Evolutionary conservation across 139 green algal genomes (phyloP).

Genomic region (Auxenochlorella protothecoides): DNA sequence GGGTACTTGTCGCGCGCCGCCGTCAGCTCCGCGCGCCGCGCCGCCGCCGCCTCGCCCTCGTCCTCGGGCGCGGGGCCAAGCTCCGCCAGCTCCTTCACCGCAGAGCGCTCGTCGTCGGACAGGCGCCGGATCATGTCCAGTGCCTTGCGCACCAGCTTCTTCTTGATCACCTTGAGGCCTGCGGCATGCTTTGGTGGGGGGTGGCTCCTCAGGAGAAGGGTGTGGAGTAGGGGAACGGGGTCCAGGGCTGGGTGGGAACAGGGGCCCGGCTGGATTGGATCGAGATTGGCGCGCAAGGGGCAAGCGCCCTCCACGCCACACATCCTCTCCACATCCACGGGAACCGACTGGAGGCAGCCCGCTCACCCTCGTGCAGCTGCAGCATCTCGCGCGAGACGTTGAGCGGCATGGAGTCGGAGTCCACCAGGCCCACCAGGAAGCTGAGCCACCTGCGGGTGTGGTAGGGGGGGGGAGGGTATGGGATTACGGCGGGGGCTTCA

Average conservation of each 20-base stretch:
- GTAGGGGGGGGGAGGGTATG: background rate
- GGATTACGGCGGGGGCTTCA: background rate
- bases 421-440: constrained; percentile 86
- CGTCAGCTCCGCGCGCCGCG: background rate
- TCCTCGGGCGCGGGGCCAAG: constrained; percentile 16
- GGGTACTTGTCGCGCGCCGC: constrained; percentile 47
- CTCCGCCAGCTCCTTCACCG: constrained; percentile 7
- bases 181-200: background rate
- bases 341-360: background rate
- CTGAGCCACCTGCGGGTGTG: constrained; percentile 51
- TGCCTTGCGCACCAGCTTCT: constrained; percentile 90
- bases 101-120: constrained; percentile 46
- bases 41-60: constrained; percentile 17
- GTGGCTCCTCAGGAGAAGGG: background rate
- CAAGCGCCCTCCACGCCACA: too few species aligned
- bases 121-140: constrained; percentile 91
- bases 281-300: too few species aligned
- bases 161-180: constrained; percentile 95
- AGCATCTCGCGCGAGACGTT: constrained; percentile 90
- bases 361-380: constrained; percentile 60
- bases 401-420: constrained; percentile 93
- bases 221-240: too few species aligned
- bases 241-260: too few species aligned
- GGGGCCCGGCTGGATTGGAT: too few species aligned
- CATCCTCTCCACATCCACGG: background rate